Evolutionary conservation across 2,329 filamentous ascomycete species (phyloP).

Genomic region (Colletotrichum paranaense): DNA sequence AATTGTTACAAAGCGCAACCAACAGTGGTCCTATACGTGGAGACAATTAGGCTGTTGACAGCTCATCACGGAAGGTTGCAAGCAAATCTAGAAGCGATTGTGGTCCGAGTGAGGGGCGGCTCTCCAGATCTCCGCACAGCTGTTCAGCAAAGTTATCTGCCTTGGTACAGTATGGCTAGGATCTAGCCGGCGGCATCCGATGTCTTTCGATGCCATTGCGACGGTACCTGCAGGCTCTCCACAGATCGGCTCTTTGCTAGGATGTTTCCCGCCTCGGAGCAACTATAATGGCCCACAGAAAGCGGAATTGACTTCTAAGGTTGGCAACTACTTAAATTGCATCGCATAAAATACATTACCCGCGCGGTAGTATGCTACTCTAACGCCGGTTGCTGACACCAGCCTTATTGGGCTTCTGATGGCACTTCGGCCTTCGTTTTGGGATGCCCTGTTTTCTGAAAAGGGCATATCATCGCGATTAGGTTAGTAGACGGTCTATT

Average conservation of each 20-base stretch:
- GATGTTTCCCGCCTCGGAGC: background rate
- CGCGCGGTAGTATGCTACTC: background rate
- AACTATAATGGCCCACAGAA: background rate
- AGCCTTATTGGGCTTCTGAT: background rate
- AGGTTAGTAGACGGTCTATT: too few relatives aligned
- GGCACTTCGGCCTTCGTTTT: background rate
- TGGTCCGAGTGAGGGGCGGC: background rate
- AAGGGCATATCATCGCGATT: background rate
- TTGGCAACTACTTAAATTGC: background rate
- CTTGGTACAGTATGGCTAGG: too few relatives aligned
- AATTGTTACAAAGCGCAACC: conserved; percentile 1
- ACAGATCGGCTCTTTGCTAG: background rate
- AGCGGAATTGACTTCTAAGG: background rate
- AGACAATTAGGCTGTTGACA: background rate
- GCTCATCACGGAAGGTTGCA: background rate
- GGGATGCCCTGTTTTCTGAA: background rate
- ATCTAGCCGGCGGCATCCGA: background rate
- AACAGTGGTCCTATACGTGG: conserved; percentile 1
- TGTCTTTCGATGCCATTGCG: background rate
- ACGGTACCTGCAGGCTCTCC: conserved; percentile 3
- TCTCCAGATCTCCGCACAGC: too few relatives aligned
- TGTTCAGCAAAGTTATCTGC: too few relatives aligned
- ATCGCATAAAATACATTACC: background rate
- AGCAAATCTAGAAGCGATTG: background rate
- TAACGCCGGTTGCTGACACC: background rate